Evolutionary conservation across 208 protist genomes (phyloP).

Genomic region (Leishmania martiniquensis): DNA sequence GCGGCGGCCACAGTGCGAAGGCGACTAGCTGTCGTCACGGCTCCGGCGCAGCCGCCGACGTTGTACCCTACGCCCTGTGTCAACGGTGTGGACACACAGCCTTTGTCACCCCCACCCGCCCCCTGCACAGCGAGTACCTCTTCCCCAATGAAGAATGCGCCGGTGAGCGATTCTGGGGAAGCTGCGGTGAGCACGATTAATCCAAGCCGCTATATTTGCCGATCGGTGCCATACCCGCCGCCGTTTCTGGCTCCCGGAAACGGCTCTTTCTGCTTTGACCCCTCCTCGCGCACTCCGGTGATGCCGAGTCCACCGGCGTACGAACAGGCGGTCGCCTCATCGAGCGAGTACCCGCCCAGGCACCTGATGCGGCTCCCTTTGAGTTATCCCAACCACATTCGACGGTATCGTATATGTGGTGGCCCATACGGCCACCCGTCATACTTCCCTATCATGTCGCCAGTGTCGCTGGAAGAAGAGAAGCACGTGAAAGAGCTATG

Average conservation of each 20-base stretch:
- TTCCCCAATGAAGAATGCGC: neutral
- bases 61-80: neutral
- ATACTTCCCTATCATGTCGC: neutral
- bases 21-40: constrained; percentile 2
- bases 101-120: neutral
- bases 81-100: neutral
- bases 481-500: constrained; percentile 28
- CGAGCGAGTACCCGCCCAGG: neutral
- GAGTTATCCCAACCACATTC: constrained; percentile 10
- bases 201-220: neutral
- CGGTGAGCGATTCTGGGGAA: too few relatives aligned
- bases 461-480: constrained; percentile 22
- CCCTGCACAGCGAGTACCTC: neutral
- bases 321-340: neutral
- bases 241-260: neutral
- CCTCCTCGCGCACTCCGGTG: neutral
- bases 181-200: neutral
- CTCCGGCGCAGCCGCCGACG: neutral
- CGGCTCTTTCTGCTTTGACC: neutral
- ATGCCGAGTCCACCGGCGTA: constrained; percentile 1
- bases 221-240: neutral
- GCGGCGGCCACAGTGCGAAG: constrained; percentile 22
- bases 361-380: neutral
- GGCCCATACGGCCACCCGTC: neutral
- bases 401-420: constrained; percentile 2